Percentiles rank a stretch among this genome's conserved stretches.
Evolutionary conservation across 106 monocot species (phyloP).

Genomic region (Dioscorea alata): DNA sequence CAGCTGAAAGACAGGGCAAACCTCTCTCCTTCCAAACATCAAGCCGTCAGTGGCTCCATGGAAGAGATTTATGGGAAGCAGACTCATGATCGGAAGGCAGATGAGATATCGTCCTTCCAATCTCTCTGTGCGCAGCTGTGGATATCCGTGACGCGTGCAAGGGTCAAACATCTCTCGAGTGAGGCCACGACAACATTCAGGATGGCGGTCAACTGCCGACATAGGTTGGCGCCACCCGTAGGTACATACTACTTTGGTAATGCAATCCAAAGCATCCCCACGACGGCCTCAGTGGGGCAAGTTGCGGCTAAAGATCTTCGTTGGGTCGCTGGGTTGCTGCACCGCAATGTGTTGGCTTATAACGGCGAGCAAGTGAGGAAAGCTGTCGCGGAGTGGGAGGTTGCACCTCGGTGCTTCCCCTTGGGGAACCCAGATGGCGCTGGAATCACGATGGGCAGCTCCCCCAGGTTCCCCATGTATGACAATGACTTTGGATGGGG

Average conservation of each 20-base stretch:
- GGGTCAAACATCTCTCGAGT: slow-evolving; percentile 24
- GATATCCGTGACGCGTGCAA: slow-evolving; percentile 66
- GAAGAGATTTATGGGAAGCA: slow-evolving; percentile 36
- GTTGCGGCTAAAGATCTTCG: slow-evolving; percentile 36
- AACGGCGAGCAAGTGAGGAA: slow-evolving; percentile 21
- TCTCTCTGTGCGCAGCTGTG: slow-evolving; percentile 78
- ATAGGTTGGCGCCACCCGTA: slow-evolving; percentile 49
- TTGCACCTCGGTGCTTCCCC: slow-evolving; percentile 48
- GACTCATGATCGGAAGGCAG: slow-evolving; percentile 20
- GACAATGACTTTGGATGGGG: slow-evolving; percentile 59
- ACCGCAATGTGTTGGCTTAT: slow-evolving; percentile 40
- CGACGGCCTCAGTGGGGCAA: slow-evolving; percentile 49
- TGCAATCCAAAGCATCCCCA: slow-evolving; percentile 83
- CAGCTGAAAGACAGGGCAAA: slow-evolving; percentile 60
- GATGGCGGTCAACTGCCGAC: slow-evolving; percentile 90
- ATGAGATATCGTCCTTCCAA: slow-evolving; percentile 71
- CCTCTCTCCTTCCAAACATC: not conserved
- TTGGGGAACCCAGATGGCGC: slow-evolving; percentile 75
- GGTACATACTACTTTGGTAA: slow-evolving; percentile 74
- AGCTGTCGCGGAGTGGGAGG: slow-evolving; percentile 57
- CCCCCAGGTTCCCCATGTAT: slow-evolving; percentile 32
- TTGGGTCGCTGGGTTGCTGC: slow-evolving; percentile 49
- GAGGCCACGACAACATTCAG: slow-evolving; percentile 42
- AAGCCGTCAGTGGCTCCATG: not conserved
- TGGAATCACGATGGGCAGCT: slow-evolving; percentile 40